phyloP scores from a whole-genome alignment of 306 rosid species.

The Leucaena leucocephala region DNA sequence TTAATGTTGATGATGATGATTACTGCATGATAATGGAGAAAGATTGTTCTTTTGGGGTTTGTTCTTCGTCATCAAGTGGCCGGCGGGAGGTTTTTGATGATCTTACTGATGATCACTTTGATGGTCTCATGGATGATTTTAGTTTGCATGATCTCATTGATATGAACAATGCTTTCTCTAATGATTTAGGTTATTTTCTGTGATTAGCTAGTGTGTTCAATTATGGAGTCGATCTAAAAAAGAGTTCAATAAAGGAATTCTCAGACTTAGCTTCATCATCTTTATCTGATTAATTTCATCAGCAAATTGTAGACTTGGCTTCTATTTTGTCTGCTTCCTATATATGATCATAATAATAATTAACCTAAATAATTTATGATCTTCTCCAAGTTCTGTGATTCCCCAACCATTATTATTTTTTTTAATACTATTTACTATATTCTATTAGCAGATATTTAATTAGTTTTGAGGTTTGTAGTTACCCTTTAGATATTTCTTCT shows the following conservation, averaged over 20 bases:
- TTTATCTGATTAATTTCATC: too few relatives aligned
- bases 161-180: conserved; percentile 16
- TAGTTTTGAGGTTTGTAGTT: too few relatives aligned
- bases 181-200: conserved; percentile 21
- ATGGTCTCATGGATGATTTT: conserved; percentile 32
- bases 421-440: too few relatives aligned
- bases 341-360: background rate
- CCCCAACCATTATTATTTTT: too few relatives aligned
- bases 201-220: background rate
- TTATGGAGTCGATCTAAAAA: too few relatives aligned
- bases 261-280: too few relatives aligned
- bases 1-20: background rate
- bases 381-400: background rate
- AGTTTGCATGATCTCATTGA: conserved; percentile 38
- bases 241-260: too few relatives aligned
- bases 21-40: background rate
- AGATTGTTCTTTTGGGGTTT: background rate
- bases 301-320: background rate
- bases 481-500: too few relatives aligned
- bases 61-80: background rate
- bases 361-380: background rate
- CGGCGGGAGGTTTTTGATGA: background rate
- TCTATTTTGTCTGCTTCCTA: background rate
- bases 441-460: too few relatives aligned
- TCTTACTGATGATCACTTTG: background rate